These are phyloP conservation scores for Geotrichum carabidarum DNA, from an alignment of 1,139 yeast genomes.

Conservation along the genomic window DNA sequence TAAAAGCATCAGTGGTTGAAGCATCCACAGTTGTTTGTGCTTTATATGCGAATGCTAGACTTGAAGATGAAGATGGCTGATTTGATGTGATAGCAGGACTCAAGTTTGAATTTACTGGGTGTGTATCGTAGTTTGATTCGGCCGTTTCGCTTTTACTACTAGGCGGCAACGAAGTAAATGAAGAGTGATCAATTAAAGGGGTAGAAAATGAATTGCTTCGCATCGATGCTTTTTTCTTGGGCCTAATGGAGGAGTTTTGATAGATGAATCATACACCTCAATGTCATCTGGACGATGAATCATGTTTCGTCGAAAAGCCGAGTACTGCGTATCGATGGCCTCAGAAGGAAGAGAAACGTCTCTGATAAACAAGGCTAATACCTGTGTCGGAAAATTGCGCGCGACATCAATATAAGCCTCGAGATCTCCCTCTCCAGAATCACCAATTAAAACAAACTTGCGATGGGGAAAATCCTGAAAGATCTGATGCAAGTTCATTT, in stretches of 20 bases:
- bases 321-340: conserved; percentile 15
- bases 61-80: too few species aligned
- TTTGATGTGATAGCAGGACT: too few species aligned
- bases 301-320: conserved; percentile 15
- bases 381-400: conserved; percentile 51
- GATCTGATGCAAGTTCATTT: conserved; percentile 57
- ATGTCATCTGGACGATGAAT: conserved; percentile 26
- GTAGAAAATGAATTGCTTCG: too few species aligned
- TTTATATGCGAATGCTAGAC: too few species aligned
- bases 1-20: too few species aligned
- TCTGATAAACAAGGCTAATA: conserved; percentile 73
- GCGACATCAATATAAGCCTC: conserved; percentile 85
- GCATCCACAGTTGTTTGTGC: too few species aligned
- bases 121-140: too few species aligned
- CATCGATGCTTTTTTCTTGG: conserved; percentile 26
- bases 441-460: conserved; percentile 81
- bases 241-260: not conserved
- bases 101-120: too few species aligned
- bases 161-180: too few species aligned
- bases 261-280: conserved; percentile 18
- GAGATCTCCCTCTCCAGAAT: conserved; percentile 90
- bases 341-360: conserved; percentile 50
- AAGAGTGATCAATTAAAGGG: too few species aligned
- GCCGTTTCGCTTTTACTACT: too few species aligned
- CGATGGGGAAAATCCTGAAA: conserved; percentile 70